Evolutionary conservation across 257 asterid genomes (phyloP).

Genomic region (Nicotiana otophora): DNA sequence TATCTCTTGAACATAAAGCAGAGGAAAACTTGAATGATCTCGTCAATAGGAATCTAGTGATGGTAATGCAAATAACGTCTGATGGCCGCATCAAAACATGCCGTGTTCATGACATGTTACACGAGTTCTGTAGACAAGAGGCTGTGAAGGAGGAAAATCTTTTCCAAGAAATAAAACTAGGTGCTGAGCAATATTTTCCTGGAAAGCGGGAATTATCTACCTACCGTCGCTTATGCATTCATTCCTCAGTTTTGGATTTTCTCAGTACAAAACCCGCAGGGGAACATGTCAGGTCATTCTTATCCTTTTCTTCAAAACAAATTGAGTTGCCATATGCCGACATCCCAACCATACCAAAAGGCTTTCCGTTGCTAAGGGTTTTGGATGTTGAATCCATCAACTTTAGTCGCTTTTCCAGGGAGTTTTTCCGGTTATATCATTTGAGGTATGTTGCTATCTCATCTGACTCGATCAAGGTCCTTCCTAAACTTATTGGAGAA

Average conservation of each 20-base stretch:
- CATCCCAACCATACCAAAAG: conserved; percentile 14
- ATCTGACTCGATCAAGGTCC: not conserved
- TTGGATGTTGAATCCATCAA: conserved; percentile 19
- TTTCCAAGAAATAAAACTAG: conserved; percentile 31
- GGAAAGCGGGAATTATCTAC: conserved; percentile 21
- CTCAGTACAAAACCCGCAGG: conserved; percentile 32
- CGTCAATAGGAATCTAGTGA: conserved; percentile 38
- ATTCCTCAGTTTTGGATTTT: conserved; percentile 33
- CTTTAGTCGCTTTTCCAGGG: conserved; percentile 11
- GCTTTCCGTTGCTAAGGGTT: conserved; percentile 25
- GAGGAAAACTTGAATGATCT: conserved; percentile 46
- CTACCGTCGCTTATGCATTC: conserved; percentile 46
- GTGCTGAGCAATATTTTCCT: not conserved
- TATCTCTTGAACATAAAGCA: conserved; percentile 40
- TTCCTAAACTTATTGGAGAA: conserved; percentile 21
- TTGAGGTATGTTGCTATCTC: conserved; percentile 19
- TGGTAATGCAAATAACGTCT: conserved; percentile 26
- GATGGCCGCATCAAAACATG: conserved; percentile 41
- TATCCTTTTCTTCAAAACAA: conserved; percentile 20
- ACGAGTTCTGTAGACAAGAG: conserved; percentile 36
- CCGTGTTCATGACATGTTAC: conserved; percentile 48
- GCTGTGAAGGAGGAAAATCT: conserved; percentile 35
- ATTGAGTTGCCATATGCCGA: not conserved
- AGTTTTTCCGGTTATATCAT: conserved; percentile 9
- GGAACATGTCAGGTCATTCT: conserved; percentile 39